Conservation (phyloP, 768 basidiomycete species). For the Lactarius indigo region DNA sequence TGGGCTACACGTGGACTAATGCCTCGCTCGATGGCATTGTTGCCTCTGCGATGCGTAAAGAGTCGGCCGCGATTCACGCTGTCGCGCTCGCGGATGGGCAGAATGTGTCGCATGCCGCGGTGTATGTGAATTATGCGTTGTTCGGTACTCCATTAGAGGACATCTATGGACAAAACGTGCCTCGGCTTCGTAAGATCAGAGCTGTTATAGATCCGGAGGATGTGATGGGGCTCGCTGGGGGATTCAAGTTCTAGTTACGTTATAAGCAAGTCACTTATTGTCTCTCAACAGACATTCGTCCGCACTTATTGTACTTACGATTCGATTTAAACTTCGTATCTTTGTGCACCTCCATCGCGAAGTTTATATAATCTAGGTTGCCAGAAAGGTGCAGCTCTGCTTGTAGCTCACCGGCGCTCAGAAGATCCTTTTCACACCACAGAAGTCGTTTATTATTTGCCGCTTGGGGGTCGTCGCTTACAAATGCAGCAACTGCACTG, state of each 20-base stretch:
- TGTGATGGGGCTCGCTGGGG: conserved; percentile 28
- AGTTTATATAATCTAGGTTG: no score
- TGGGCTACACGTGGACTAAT: neutral
- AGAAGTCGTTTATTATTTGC: no score
- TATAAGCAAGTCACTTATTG: neutral
- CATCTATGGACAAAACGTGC: conserved; percentile 25
- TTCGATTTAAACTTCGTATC: no score
- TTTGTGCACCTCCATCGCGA: no score
- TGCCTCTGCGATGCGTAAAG: conserved; percentile 34
- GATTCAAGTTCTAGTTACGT: conserved; percentile 23
- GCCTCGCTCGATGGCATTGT: conserved; percentile 39
- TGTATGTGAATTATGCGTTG: conserved; percentile 25
- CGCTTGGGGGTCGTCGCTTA: no score
- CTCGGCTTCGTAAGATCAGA: conserved; percentile 14
- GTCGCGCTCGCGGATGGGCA: conserved; percentile 26
- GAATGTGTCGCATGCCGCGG: conserved; percentile 13
- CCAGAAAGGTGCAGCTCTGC: no score
- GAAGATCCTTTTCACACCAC: no score
- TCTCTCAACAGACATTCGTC: neutral
- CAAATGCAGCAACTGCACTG: no score
- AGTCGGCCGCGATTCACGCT: neutral
- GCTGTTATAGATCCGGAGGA: conserved; percentile 22
- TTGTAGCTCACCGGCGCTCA: no score
- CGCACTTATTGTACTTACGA: neutral
- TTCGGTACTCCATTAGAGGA: conserved; percentile 16